Evolutionary conservation across 192 early-diverging fungal genomes (phyloP), one percentile per base, ranked within the genome.

Genomic region (Backusella westeae): DNA sequence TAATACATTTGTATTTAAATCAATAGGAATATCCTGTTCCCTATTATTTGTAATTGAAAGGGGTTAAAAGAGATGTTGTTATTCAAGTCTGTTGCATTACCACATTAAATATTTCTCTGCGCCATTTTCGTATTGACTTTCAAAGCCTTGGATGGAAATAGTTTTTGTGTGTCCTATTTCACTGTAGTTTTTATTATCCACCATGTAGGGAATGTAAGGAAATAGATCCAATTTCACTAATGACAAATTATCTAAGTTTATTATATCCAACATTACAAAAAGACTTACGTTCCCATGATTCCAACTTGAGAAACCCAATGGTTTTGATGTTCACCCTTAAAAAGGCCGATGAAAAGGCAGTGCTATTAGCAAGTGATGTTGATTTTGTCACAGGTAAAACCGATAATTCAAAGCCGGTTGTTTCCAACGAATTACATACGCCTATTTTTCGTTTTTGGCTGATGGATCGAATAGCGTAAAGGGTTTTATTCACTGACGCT

Each of bases 51-150:
- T 32, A 32, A 32, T 21, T 21, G 21, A 29, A 29, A 14, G 4
- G 19, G 7, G 53, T 39, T 39, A 10, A 21, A 23, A 56, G 19
- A 12, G n/a, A 3, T 39, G 38, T 12, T 8, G 10, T 3, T 39
- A 39, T 39, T 9, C 38, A 39, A 39, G 38, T 39, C 9, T 8
- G 10, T 12, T 39, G 10, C 10, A 9, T 63, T 63, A 63, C 70
- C 70, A 71, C 29, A 32, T 29, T 49, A 41, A 34, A 71, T 71
- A 71, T 26, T 44, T 39, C n/a, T 71, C 70, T 34, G 17, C 42
- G 15, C 70, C 42, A 71, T 71, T 71, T 17, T 71, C 41, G 19
- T 71, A 71, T 32, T 44, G 26, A 17, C 23, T 44, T 34, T 71
- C 42, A 34, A 71, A 71, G 0, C 41, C 70, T 29, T 44, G 41